A percentile compares a stretch with the other conserved stretches of the same genome.
Conservation (phyloP, 768 basidiomycete genomes). For the Termitomyces sp. region DNA sequence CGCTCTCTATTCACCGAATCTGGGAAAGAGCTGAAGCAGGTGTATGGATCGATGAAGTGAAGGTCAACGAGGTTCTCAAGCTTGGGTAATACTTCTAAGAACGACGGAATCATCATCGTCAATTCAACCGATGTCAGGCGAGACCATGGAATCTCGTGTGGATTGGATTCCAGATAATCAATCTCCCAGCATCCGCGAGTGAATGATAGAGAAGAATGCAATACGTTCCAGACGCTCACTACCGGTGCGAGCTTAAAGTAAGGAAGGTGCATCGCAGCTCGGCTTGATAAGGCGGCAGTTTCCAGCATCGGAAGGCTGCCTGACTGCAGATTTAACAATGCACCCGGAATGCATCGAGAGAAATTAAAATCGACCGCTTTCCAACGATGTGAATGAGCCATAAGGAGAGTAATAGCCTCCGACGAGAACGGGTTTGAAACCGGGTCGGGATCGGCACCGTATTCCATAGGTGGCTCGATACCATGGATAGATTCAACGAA, state of each 20-base stretch:
- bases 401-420: constrained; percentile 1
- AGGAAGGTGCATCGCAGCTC: not conserved
- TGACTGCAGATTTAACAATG: not conserved
- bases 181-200: constrained; percentile 1
- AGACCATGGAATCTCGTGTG: not conserved
- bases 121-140: not conserved
- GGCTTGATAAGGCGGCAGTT: constrained; percentile 3
- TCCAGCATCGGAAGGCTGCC: not conserved
- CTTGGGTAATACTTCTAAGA: not conserved
- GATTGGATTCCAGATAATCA: not conserved
- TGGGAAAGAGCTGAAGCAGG: not conserved
- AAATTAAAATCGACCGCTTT: constrained; percentile 8
- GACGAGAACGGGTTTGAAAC: not conserved
- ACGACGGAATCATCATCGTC: not conserved
- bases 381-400: constrained; percentile 7
- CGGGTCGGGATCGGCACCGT: not conserved
- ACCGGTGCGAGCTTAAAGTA: not conserved
- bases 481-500: not conserved
- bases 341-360: not conserved
- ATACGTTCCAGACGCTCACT: not conserved
- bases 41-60: no score
- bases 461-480: not conserved
- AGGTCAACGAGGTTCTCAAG: constrained; percentile 3
- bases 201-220: not conserved
- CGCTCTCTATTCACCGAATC: not conserved